Evolutionary conservation across 495 filamentous ascomycete species (phyloP).

Genomic region (Podospora comata): DNA sequence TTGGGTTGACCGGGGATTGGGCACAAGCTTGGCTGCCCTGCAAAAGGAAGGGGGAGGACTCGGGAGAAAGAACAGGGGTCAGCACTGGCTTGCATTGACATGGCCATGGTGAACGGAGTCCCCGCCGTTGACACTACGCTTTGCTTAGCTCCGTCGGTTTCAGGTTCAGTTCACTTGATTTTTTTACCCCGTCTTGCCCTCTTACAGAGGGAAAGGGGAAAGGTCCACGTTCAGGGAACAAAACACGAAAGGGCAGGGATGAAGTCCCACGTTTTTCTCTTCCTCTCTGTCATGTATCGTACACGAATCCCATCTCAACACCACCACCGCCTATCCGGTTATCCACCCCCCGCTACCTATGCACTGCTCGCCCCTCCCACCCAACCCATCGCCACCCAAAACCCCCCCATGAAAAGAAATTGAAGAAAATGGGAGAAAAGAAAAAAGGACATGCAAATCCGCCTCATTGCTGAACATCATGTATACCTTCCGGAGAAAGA

Average conservation of each 20-base stretch:
- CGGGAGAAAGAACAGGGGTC: too few species aligned
- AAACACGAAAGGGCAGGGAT: neutral
- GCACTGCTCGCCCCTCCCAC: neutral
- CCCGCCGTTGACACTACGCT: neutral
- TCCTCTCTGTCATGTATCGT: neutral
- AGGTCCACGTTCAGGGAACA: neutral
- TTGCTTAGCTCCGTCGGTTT: neutral
- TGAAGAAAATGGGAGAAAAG: neutral
- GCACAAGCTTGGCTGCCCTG: neutral
- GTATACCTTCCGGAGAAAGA: conserved; percentile 1
- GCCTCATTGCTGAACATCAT: conserved; percentile 3
- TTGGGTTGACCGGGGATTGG: neutral
- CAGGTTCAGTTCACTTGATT: neutral
- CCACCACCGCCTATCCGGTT: neutral
- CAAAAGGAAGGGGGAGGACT: neutral
- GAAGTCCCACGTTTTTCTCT: neutral
- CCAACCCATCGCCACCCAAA: neutral
- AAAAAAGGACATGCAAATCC: neutral
- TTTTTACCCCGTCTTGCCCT: neutral
- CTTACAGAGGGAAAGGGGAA: neutral
- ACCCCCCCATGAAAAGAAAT: neutral
- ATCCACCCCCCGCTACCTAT: neutral
- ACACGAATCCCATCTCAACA: neutral
- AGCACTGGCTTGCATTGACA: neutral
- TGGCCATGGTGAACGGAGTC: neutral